Percentiles rank a stretch among this genome's conserved stretches.
Evolutionary conservation across 306 rosid genomes (phyloP).

Genomic region (Dryas octopetala): DNA sequence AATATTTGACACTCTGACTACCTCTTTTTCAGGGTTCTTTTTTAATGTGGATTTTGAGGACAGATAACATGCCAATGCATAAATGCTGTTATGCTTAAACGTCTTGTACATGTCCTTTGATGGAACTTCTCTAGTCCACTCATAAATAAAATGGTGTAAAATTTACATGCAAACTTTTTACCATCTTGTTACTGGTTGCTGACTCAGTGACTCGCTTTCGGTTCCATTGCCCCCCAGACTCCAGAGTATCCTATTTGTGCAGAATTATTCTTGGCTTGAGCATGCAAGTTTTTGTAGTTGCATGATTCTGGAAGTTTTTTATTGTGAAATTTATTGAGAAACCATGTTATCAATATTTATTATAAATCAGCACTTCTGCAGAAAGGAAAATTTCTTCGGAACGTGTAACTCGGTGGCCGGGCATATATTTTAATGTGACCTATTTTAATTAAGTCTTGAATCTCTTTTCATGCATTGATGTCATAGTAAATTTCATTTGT

Average conservation of each 20-base stretch:
- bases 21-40: constrained; percentile 2
- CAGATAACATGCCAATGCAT: not conserved
- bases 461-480: not conserved
- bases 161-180: not conserved
- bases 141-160: not conserved
- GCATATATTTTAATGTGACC: too few relatives aligned
- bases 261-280: not conserved
- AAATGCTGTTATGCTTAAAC: not conserved
- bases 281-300: not conserved
- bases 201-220: not conserved
- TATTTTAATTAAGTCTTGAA: not conserved
- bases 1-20: not conserved
- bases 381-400: not conserved
- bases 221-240: not conserved
- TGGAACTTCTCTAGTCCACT: not conserved
- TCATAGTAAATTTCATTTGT: not conserved
- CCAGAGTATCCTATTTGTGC: constrained; percentile 7
- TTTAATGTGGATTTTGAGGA: constrained; percentile 8
- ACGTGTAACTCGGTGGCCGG: not conserved
- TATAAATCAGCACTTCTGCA: too few relatives aligned
- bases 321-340: not conserved
- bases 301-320: not conserved
- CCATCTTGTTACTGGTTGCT: not conserved
- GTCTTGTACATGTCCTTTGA: not conserved
- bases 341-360: too few relatives aligned